Conservation (phyloP, 331 rosid species). For the Malus hybrid region DNA sequence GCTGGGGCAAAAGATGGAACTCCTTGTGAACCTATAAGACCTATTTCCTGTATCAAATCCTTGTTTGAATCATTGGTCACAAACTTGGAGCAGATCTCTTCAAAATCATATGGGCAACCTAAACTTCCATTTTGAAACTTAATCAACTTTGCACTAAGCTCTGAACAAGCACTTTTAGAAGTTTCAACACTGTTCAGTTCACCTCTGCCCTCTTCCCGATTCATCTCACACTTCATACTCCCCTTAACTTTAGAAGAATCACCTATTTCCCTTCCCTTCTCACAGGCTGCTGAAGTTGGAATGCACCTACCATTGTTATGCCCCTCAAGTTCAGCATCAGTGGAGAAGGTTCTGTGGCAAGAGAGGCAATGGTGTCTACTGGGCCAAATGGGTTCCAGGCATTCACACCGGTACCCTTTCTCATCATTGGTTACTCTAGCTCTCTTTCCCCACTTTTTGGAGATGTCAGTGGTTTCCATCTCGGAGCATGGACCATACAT, state of each 20-base stretch:
- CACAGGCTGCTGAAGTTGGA: conserved; percentile 31
- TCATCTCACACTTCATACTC: conserved; percentile 27
- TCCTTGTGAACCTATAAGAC: conserved; percentile 76
- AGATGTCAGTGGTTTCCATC: conserved; percentile 35
- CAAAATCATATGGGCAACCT: conserved; percentile 63
- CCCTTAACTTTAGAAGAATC: conserved; percentile 14
- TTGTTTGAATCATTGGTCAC: conserved; percentile 63
- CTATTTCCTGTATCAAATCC: conserved; percentile 66
- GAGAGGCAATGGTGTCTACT: conserved; percentile 71
- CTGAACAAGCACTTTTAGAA: conserved; percentile 28
- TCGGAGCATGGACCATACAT: conserved; percentile 61
- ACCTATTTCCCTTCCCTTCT: conserved; percentile 45
- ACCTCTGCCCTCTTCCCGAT: conserved; percentile 35
- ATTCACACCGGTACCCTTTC: conserved; percentile 71
- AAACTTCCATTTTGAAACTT: conserved; percentile 62
- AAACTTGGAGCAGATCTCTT: conserved; percentile 70
- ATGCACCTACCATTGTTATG: conserved; percentile 69
- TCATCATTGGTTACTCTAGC: conserved; percentile 45
- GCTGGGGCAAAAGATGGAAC: conserved; percentile 48
- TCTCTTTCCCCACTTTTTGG: conserved; percentile 48
- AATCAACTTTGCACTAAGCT: conserved; percentile 52
- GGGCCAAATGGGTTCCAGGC: conserved; percentile 85
- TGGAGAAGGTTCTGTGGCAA: conserved; percentile 67
- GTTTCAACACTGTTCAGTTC: conserved; percentile 36
- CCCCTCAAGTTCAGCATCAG: conserved; percentile 65